Evolutionary conservation across 2,329 filamentous ascomycete species (phyloP).

Genomic region (Scleromitrula shiraiana): DNA sequence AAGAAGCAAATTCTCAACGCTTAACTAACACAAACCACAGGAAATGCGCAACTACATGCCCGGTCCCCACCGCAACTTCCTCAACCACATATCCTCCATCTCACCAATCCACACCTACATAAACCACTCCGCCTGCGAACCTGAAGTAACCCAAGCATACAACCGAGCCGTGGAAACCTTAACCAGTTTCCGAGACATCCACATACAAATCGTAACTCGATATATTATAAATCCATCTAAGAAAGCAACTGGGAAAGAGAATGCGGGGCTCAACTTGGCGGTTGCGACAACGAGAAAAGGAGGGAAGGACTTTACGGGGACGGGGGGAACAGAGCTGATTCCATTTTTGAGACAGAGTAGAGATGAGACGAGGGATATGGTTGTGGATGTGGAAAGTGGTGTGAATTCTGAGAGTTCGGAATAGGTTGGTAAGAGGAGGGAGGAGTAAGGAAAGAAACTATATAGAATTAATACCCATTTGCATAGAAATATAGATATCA

Average conservation of each 20-base stretch:
- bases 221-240: constrained; percentile 80
- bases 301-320: constrained; percentile 55
- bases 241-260: constrained; percentile 34
- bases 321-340: constrained; percentile 78
- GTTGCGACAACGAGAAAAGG: constrained; percentile 23
- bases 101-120: constrained; percentile 69
- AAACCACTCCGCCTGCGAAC: constrained; percentile 34
- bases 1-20: too few relatives aligned
- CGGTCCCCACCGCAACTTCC: constrained; percentile 69
- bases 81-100: constrained; percentile 60
- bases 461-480: neutral
- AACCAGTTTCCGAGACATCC: constrained; percentile 69
- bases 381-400: neutral
- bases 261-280: constrained; percentile 35
- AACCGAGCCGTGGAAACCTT: constrained; percentile 69
- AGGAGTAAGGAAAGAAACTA: neutral
- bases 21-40: constrained; percentile 18
- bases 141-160: constrained; percentile 52
- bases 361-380: constrained; percentile 63
- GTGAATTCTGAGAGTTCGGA: neutral
- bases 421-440: too few relatives aligned
- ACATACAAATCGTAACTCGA: constrained; percentile 81
- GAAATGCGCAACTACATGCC: constrained; percentile 91
- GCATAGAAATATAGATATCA: neutral
- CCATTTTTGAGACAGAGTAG: constrained; percentile 84